Base-by-base conservation (phyloP, 1,284 basidiomycete genomes). In the Sporisorium graminicola region DNA sequence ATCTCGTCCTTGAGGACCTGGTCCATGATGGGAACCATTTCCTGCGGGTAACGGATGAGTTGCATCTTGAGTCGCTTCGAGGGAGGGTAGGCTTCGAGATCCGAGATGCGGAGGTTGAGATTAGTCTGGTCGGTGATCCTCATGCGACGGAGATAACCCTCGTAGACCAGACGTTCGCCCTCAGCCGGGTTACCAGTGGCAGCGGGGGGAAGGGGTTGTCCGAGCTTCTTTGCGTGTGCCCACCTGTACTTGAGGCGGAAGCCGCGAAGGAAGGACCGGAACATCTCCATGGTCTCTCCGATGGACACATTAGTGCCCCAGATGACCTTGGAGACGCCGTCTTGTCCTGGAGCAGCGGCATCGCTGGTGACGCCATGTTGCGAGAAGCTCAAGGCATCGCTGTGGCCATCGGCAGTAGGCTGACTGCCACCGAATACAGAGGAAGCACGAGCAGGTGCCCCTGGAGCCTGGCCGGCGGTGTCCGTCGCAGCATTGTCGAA, bases 291-390 rank as follows among this genome's bases (percentile, higher is more conserved):
- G 13, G 93, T 92, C 86, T 97, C 93, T 6, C 90, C 89, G 24
- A 98, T 89, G 77, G 93, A 93, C 73, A 99, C 94, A 2, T 92
- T 95, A 1, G 96, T 99, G 40, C 96, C 96, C 96, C 96, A 98
- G 78, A 98, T 94, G 49, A 85, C 94, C 66, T 93, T 93, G 68
- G 87, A 86, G 53, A 93, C 91, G 67, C 92, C 92, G 70, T 93
- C 82, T 8, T 61, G 58, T 1, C 70, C 70, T 16, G 70, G 49
- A 16, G 63, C 71, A 20, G 66, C 65, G 37, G 60, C 74, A 27
- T 81, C 77, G 42, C 78, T 76, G 44, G 71, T 66, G 29, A 60
- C 43, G 29, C 60, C 70, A 14, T 77, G 68, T 44, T 83, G 82
- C 13, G 83, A 85, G 46, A 83, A 77, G 53, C 74, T 77, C 35